Percentiles rank a stretch among this genome's conserved stretches.
phyloP scores from a whole-genome alignment of 495 filamentous ascomycete species.

The Aspergillus diversus region DNA sequence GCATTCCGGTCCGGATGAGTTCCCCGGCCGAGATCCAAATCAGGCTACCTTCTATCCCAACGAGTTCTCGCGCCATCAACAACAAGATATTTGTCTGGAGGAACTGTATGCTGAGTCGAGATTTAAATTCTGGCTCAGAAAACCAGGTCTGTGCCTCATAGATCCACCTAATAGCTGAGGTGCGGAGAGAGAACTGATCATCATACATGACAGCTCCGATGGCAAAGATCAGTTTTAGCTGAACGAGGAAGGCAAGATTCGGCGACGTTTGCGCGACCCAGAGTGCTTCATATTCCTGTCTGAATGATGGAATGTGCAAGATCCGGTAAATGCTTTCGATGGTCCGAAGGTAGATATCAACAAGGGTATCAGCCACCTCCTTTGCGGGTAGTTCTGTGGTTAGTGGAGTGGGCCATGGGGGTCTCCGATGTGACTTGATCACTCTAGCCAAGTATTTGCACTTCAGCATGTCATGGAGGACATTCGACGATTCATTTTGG shows the following conservation, averaged over 20 bases:
- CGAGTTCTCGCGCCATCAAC: slow-evolving; percentile 50
- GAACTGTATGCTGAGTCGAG: slow-evolving; percentile 43
- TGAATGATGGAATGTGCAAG: slow-evolving; percentile 62
- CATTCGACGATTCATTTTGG: slow-evolving; percentile 42
- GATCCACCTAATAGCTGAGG: slow-evolving; percentile 49
- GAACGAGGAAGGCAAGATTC: slow-evolving; percentile 37
- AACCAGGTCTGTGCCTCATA: slow-evolving; percentile 58
- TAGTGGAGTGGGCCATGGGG: slow-evolving; percentile 43
- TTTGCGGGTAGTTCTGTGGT: slow-evolving; percentile 46
- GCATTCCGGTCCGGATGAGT: slow-evolving; percentile 58
- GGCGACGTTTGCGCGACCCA: slow-evolving; percentile 30
- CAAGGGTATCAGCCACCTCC: slow-evolving; percentile 42
- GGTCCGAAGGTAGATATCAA: slow-evolving; percentile 44
- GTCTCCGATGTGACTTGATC: slow-evolving; percentile 47
- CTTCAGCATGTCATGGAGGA: slow-evolving; percentile 35
- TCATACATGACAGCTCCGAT: slow-evolving; percentile 51
- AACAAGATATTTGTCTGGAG: slow-evolving; percentile 54
- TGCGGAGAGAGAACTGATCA: slow-evolving; percentile 35
- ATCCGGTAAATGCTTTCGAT: slow-evolving; percentile 56
- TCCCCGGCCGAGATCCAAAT: slow-evolving; percentile 61
- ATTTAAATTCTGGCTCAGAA: slow-evolving; percentile 53
- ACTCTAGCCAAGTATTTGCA: slow-evolving; percentile 50
- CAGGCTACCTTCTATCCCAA: slow-evolving; percentile 50
- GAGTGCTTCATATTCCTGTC: slow-evolving; percentile 35
- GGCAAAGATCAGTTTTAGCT: slow-evolving; percentile 55